Base-by-base conservation (phyloP, 306 rosid species). In the Geum urbanum region DNA sequence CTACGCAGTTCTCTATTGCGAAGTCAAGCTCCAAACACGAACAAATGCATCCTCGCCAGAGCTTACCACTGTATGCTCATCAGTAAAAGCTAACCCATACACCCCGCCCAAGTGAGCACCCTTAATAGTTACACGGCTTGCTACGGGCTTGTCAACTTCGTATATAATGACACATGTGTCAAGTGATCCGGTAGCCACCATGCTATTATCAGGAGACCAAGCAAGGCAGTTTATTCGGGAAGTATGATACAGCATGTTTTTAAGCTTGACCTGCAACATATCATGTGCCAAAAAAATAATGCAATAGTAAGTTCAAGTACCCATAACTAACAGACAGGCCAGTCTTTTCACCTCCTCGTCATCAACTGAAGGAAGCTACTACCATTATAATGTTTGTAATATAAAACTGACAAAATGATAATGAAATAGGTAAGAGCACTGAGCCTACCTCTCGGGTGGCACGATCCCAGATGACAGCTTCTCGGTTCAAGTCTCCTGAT, bases 21-120 rank as follows among this genome's bases (percentile, higher is more conserved):
- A 84, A 68, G 83, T 81, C 72, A 88, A 72, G 80, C 43, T 88
- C 98, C 98, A 94, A 70, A 88, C 89, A 64, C 97, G 98, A 61
- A 94, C 89, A 79, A 89, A 94, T 20, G 97, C 98, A 82, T 94
- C 98, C 87, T 94, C 98, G 0, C 98, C 98, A 15, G 98, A 94
- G 89, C 97, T 94, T 60, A 81, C 88, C 80, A 94, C 81, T 69
- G 76, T 84, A 71, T 77, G 74, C 37, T 88, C 91, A 67, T 94
- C 96, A 9, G 89, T 87, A 88, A 94, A 94, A 71, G 79, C 91
- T 78, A 94, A 71, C 8, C 97, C 98, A 74, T 94, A 94, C 41
- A 90, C 98, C 41, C 98, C 98, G 7, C 98, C 98, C 71, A 94
- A 75, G 73, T 94, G 96, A 76, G 97, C 98, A 71, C 87, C 91